A percentile compares a stretch with the other conserved stretches of the same genome.
These are phyloP conservation scores for Malbranchea zuffiana DNA, from an alignment of 2,329 filamentous ascomycete genomes.

Conservation along the genomic window DNA sequence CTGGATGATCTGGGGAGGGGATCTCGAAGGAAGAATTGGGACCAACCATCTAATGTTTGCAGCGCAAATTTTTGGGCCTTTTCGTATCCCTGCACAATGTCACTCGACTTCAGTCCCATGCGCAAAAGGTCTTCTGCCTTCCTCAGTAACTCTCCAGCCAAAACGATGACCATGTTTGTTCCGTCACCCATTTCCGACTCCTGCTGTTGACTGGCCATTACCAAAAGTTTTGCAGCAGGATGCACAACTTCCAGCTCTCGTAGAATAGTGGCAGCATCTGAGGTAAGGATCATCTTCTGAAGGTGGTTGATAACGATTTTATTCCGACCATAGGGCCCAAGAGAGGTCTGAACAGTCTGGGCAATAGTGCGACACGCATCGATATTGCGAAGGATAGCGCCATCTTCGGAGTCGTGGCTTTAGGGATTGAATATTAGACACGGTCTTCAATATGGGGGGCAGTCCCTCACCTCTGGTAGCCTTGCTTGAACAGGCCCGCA, in stretches of 20 bases:
- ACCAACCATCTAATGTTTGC: constrained; percentile 62
- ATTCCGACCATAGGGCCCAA: constrained; percentile 95
- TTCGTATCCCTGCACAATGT: constrained; percentile 93
- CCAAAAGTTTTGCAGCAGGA: constrained; percentile 90
- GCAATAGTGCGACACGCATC: constrained; percentile 95
- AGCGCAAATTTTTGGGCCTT: constrained; percentile 83
- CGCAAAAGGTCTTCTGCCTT: constrained; percentile 94
- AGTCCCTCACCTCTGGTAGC: constrained; percentile 75
- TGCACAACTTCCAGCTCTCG: constrained; percentile 97
- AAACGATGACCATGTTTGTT: constrained; percentile 91
- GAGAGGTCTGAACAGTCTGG: constrained; percentile 89
- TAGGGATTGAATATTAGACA: constrained; percentile 12
- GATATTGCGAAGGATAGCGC: constrained; percentile 94
- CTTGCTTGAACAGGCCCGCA: constrained; percentile 84
- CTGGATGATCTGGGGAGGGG: not conserved
- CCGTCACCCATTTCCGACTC: constrained; percentile 98
- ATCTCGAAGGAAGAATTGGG: not conserved
- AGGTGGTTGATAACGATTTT: constrained; percentile 99
- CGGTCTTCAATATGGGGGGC: constrained; percentile 16
- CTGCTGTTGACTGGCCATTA: constrained; percentile 98
- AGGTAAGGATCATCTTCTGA: constrained; percentile 98
- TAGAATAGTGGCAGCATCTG: constrained; percentile 92
- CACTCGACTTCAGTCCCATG: constrained; percentile 96
- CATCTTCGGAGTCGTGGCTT: constrained; percentile 98
- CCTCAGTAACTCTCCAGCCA: constrained; percentile 88